Base-by-base conservation (phyloP, 306 rosid species). In the Ormosia semicastrata region DNA sequence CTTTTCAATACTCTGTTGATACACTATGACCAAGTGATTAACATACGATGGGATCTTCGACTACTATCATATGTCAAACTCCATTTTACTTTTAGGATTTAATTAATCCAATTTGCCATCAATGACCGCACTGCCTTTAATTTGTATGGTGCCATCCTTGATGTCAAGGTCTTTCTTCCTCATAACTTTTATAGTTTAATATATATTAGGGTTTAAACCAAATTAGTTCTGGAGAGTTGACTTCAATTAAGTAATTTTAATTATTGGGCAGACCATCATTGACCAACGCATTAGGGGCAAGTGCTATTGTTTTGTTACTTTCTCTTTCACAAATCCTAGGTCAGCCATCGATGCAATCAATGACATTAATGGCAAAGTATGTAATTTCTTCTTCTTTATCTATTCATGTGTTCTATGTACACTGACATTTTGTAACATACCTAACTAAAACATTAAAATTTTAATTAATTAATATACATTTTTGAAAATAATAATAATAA, bases 271-370 rank as follows among this genome's bases (percentile, higher is more conserved):
- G 99, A 92, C 93, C 85, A 86, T 95, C 68, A 93, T 93, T 79
- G 98, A 95, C 81, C 89, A 82, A 4, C 84, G 89, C 73, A 84
- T 90, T 17, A 85, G 89, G 74, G 99, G 98, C 49, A 95, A 92
- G 83, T 93, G 99, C 89, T 95, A 93, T 71, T 92, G 96, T 44
- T 95, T 93, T 76, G 98, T 93, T 66, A 95, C 99, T 72, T 95
- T 92, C 85, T n/a, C n/a, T n/a, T n/a, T n/a, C n/a, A 85, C 92
- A 43, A 90, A 89, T 76, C 98, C 99, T 58, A 88, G 98, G 85
- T 91, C 99, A 2, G 98, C 98, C 6, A 17, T 90, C n/a, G 90
- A 92, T 75, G 99, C 99, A 64, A 95, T 95, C 75, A 84, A 86
- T 53, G 96, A 87, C 78, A 92, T 95, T 98, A 93, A 95, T 78